phyloP scores from a whole-genome alignment of 345 rosid genomes.

The Garcia nutans region DNA sequence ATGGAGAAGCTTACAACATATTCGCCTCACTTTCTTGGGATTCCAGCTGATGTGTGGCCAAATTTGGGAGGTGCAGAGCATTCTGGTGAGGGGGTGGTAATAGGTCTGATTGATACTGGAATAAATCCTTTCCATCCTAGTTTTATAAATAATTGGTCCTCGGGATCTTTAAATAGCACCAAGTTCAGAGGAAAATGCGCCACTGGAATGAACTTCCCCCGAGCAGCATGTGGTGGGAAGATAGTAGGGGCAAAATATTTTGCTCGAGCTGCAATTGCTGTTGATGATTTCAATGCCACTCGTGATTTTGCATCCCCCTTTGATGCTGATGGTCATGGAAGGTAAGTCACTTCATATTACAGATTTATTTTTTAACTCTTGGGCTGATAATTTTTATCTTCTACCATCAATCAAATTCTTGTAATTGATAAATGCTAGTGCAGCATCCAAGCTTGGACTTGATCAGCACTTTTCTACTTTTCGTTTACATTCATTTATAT shows the following conservation, averaged over 20 bases:
- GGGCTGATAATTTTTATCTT: background rate
- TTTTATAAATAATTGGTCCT: constrained; percentile 21
- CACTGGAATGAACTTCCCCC: constrained; percentile 36
- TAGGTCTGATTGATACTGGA: constrained; percentile 52
- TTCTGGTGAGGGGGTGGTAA: constrained; percentile 44
- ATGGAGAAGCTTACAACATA: constrained; percentile 46
- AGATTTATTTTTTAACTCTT: background rate
- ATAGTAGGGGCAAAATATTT: constrained; percentile 50
- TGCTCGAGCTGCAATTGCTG: constrained; percentile 46
- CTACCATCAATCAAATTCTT: background rate
- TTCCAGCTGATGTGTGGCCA: constrained; percentile 41
- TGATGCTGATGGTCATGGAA: constrained; percentile 60
- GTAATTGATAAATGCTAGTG: background rate
- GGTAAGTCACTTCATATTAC: constrained; percentile 30
- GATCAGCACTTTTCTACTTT: background rate
- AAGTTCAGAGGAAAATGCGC: constrained; percentile 45
- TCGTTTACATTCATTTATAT: background rate
- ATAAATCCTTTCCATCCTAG: constrained; percentile 51
- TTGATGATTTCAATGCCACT: constrained; percentile 43
- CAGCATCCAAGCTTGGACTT: background rate
- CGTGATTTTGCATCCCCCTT: constrained; percentile 46
- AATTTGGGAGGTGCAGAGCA: constrained; percentile 36
- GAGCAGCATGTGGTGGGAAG: constrained; percentile 41
- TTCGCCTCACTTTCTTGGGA: constrained; percentile 44
- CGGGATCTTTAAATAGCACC: constrained; percentile 10